Evolutionary conservation across 768 basidiomycete species (phyloP), one percentile per base, ranked within the genome.

Genomic region (Amanita muscaria): DNA sequence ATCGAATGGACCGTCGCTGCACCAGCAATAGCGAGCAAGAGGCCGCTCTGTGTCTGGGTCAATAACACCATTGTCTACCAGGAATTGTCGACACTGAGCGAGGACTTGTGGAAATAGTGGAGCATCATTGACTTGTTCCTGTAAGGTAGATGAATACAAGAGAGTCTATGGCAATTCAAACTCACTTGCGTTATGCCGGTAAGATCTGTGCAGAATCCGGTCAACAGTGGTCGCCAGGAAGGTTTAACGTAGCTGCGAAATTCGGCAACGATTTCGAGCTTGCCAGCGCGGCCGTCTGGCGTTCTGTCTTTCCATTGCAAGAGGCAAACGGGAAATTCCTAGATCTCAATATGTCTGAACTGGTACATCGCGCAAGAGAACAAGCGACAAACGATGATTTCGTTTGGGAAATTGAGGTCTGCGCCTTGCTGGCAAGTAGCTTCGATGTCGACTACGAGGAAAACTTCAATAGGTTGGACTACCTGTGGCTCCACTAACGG

Each of bases 321-420:
- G 3, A 99, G 70, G 53, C 86, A 83, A 9, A 98, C 88, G 5
- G 94, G 94, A 65, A 89, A 91, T 64, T 99, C 92, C 92, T 94
- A 60, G n/a, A n/a, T n/a, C n/a, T n/a, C n/a, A n/a, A n/a, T n/a
- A n/a, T n/a, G n/a, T n/a, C n/a, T n/a, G n/a, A n/a, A n/a, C n/a
- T 12, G 48, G 25, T 37, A 33, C 15, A 35, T 22, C 14, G n/a
- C 24, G n/a, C 30, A 34, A 45, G 29, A 34, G 45, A 32, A 25
- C 46, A 40, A 36, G 48, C 35, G 44, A 73, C 83, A 57, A 59
- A 88, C 94, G 50, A 98, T 96, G 44, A 98, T 92, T 65, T 98
- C 94, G 62, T 96, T 96, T 2, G 93, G 88, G 64, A 81, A 94
- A 44, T 82, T 76, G 51, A 90, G 88, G 54, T 73, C 72, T 25